phyloP scores from a whole-genome alignment of 768 basidiomycete species.

The Tricholoma bakamatsutake region DNA sequence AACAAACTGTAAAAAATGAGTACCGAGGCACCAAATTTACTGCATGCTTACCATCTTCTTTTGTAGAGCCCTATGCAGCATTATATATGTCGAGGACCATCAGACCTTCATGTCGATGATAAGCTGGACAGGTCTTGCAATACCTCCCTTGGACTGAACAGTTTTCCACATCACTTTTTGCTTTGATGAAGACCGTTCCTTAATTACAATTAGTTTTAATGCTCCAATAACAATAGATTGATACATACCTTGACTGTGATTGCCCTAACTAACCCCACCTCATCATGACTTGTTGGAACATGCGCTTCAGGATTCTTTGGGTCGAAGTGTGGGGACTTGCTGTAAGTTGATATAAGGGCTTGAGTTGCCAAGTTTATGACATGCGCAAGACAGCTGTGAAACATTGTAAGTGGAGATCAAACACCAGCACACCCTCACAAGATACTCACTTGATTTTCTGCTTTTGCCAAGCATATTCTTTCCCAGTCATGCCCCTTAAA shows the following conservation, averaged over 20 bases:
- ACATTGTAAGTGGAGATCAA: constrained; percentile 3
- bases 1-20: constrained; percentile 13
- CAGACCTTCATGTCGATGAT: too few relatives aligned
- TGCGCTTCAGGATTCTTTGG: constrained; percentile 3
- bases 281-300: not conserved
- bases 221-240: not conserved
- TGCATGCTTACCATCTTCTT: not conserved
- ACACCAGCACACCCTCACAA: not conserved
- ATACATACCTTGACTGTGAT: not conserved
- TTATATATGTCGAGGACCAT: constrained; percentile 27
- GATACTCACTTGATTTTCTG: too few relatives aligned
- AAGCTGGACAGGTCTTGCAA: too few relatives aligned
- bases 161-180: constrained; percentile 14
- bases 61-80: constrained; percentile 16
- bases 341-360: constrained; percentile 19
- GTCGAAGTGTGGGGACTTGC: constrained; percentile 18
- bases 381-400: constrained; percentile 8
- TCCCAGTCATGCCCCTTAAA: too few relatives aligned
- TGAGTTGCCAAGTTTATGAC: constrained; percentile 16
- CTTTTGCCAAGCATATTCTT: too few relatives aligned
- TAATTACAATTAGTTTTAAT: not conserved
- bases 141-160: too few relatives aligned
- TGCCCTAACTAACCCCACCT: not conserved
- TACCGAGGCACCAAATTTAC: not conserved
- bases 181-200: constrained; percentile 23